phyloP scores from a whole-genome alignment of 345 rosid species.

The Aegle marmelos region DNA sequence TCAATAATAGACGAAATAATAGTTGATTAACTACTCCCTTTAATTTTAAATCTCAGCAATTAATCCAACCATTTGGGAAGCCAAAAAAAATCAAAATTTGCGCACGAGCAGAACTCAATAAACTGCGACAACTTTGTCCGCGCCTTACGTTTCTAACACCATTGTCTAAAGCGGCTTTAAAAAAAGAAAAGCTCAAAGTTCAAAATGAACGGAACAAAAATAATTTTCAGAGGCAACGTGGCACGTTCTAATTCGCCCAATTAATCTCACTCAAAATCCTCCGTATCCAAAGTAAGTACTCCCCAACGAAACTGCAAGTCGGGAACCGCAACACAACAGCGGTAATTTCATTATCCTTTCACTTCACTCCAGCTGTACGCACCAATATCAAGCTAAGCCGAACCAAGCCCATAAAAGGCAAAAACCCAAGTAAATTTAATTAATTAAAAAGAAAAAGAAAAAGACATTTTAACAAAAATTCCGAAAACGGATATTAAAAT shows the following conservation, averaged over 20 bases:
- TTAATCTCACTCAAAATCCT: neutral
- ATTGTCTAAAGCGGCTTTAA: too few species aligned
- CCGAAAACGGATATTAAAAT: neutral
- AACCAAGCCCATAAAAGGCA: neutral
- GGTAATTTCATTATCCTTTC: neutral
- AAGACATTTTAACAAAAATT: conserved; percentile 6
- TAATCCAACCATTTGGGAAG: too few species aligned
- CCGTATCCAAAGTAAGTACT: neutral
- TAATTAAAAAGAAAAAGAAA: neutral
- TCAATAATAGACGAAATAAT: too few species aligned
- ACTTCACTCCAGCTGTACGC: neutral
- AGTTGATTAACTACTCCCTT: too few species aligned
- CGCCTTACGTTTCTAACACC: neutral
- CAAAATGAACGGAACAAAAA: neutral
- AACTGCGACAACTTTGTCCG: neutral
- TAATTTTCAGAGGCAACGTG: neutral
- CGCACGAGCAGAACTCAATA: neutral
- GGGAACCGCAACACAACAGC: neutral
- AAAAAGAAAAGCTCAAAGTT: neutral
- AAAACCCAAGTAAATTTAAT: neutral
- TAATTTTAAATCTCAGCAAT: too few species aligned
- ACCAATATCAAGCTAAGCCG: neutral
- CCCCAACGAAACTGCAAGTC: neutral
- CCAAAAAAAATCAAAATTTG: too few species aligned
- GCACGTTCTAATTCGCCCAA: neutral